A percentile compares a stretch with the other conserved stretches of the same genome.
These are phyloP conservation scores for Podila minutissima DNA, from an alignment of 192 early-diverging fungal species.

Conservation along the genomic window DNA sequence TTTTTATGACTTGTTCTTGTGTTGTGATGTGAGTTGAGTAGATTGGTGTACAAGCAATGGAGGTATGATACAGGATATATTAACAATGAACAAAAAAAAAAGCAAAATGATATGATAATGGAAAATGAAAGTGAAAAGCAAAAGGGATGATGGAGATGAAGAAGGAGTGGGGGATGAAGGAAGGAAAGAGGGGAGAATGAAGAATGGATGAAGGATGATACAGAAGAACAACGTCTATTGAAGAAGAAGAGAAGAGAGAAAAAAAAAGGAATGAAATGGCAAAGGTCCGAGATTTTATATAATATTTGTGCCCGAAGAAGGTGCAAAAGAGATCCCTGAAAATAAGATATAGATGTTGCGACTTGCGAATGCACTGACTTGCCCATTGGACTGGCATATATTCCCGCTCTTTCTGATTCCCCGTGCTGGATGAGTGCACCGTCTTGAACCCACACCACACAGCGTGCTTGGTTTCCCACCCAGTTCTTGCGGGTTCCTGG, in stretches of 20 bases:
- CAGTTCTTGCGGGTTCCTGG: no score
- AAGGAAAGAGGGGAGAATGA: conserved; percentile 2
- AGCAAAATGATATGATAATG: conserved; percentile 8
- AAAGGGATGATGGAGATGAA: neutral
- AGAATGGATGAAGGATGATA: neutral
- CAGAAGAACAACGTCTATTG: conserved; percentile 7
- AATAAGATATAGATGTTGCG: conserved; percentile 1
- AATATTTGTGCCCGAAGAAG: neutral
- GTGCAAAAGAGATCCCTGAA: neutral
- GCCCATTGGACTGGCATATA: no score
- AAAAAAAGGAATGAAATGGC: conserved; percentile 10
- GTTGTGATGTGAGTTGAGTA: neutral
- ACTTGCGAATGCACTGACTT: no score
- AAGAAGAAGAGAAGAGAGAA: conserved; percentile 12
- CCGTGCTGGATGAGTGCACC: no score
- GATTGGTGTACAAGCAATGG: neutral
- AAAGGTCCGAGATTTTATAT: neutral
- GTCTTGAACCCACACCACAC: no score
- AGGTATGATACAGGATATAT: conserved; percentile 1
- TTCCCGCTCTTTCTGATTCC: no score
- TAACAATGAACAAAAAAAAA: conserved; percentile 21
- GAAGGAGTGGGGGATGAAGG: neutral
- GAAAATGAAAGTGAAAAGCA: conserved; percentile 21
- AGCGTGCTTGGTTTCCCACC: no score
- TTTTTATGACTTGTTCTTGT: conserved; percentile 32